Percentiles rank a stretch among this genome's conserved stretches.
These are phyloP conservation scores for Coemansia sp. DNA, from an alignment of 192 early-diverging fungal species.

Conservation along the genomic window DNA sequence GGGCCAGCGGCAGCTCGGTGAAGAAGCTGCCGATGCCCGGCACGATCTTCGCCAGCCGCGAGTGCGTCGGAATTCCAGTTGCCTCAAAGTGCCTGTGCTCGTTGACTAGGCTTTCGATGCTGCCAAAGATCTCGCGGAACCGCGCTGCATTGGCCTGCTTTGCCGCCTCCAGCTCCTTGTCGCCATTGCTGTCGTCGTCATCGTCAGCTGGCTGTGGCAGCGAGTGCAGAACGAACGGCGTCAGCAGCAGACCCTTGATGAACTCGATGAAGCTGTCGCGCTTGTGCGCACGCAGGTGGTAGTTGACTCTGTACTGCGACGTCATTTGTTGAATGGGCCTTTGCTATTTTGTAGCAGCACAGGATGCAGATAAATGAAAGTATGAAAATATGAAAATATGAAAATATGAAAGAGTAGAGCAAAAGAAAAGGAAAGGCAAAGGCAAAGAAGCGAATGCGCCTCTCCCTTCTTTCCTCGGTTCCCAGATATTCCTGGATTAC, in stretches of 20 bases:
- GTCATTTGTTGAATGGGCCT: slow-evolving; percentile 51
- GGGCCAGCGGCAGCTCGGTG: slow-evolving; percentile 74
- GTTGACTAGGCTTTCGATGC: slow-evolving; percentile 76
- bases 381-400: neutral
- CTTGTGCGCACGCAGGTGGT: slow-evolving; percentile 75
- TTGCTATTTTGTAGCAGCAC: too few species aligned
- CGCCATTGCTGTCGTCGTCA: slow-evolving; percentile 4
- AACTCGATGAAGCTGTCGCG: slow-evolving; percentile 89
- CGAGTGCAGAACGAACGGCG: slow-evolving; percentile 84
- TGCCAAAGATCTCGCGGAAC: slow-evolving; percentile 76
- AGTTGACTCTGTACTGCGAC: slow-evolving; percentile 55
- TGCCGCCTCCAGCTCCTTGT: neutral
- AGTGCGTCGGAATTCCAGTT: slow-evolving; percentile 54
- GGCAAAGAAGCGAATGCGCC: too few species aligned
- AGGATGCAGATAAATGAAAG: neutral
- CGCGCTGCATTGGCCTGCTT: slow-evolving; percentile 64
- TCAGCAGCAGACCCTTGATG: slow-evolving; percentile 84
- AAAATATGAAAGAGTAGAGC: too few species aligned
- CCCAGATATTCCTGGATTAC: too few species aligned
- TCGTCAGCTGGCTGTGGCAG: slow-evolving; percentile 22
- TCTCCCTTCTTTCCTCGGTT: too few species aligned
- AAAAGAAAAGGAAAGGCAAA: too few species aligned
- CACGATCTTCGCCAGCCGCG: slow-evolving; percentile 74
- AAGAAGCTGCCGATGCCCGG: slow-evolving; percentile 84
- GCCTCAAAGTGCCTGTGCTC: slow-evolving; percentile 53